Evolutionary conservation across 179 eudicot species (phyloP), one percentile per base, ranked within the genome.

Genomic region (Spergularia azorica): DNA sequence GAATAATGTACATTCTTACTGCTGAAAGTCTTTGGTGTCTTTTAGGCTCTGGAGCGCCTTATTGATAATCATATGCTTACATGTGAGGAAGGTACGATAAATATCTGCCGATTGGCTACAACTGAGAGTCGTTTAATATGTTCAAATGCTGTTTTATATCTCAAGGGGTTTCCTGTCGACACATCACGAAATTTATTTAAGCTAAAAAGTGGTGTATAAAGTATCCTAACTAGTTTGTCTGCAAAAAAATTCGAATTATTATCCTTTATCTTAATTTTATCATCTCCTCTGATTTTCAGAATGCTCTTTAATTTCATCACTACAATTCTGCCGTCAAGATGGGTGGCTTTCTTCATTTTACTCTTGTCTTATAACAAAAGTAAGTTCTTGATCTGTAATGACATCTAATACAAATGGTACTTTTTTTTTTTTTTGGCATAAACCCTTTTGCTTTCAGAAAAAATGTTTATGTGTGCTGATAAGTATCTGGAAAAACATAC

Each of bases 21-120:
- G 67, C 20, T 79, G 46, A 32, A 41, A 65, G 14, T 68, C 48
- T 76, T 60, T 62, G 55, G 15, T 65, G n/a, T 18, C 15, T 77
- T 81, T 50, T 84, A 95, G 99, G 99, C 99, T 63, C 80, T 95
- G 85, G 99, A 95, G 83, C 95, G 92, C 77, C 99, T 95, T 62
- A 87, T 89, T 71, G 99, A 95, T 69, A 92, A 94, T 83, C 97
- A 95, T 67, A 95, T 95, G 97, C 97, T 95, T 75, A 91, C 97
- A 69, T 85, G 91, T 68, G 97, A 93, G 84, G 98, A 95, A 95
- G 99, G 99, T 93, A 78, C 63, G 70, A 20, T n/a, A 48, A 58
- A 55, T 72, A 6, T 4, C 43, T 41, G 52, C 55, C 20, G 55
- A 2, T 62, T 54, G 26, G 52, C 18, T 71, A 38, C 3, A 16